phyloP scores from a whole-genome alignment of 129 eudicot genomes.

The Saposhnikovia divaricata region DNA sequence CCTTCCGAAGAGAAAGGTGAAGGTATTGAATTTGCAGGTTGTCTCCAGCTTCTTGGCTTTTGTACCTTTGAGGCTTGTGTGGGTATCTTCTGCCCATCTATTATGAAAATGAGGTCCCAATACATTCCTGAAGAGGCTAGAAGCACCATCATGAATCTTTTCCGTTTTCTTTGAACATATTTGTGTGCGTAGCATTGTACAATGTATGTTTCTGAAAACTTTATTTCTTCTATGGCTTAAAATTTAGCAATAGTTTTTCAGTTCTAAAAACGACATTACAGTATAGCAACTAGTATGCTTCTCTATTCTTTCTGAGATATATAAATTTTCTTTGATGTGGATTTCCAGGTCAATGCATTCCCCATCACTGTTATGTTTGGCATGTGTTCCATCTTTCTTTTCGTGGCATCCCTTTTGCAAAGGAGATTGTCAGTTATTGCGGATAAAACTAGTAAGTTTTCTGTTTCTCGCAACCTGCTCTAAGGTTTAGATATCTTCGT shows the following conservation, averaged over 20 bases:
- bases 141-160: too few relatives aligned
- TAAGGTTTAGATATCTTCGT: not conserved
- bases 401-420: constrained; percentile 76
- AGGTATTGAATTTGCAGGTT: too few relatives aligned
- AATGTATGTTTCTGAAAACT: too few relatives aligned
- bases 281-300: not conserved
- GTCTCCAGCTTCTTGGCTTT: too few relatives aligned
- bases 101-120: too few relatives aligned
- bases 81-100: too few relatives aligned
- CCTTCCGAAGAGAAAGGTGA: too few relatives aligned
- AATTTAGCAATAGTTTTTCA: not conserved
- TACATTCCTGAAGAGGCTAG: too few relatives aligned
- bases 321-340: not conserved
- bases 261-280: not conserved
- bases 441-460: constrained; percentile 80
- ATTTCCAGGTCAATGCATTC: constrained; percentile 81
- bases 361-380: constrained; percentile 97
- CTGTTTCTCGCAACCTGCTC: not conserved
- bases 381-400: constrained; percentile 94
- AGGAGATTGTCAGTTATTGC: constrained; percentile 70
- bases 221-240: constrained; percentile 12
- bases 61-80: too few relatives aligned
- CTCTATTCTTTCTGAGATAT: not conserved
- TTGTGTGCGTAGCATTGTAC: too few relatives aligned
- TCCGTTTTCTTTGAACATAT: too few relatives aligned